Evolutionary conservation across 768 basidiomycete species (phyloP), one percentile per base, ranked within the genome.

Genomic region (Collybia nuda): DNA sequence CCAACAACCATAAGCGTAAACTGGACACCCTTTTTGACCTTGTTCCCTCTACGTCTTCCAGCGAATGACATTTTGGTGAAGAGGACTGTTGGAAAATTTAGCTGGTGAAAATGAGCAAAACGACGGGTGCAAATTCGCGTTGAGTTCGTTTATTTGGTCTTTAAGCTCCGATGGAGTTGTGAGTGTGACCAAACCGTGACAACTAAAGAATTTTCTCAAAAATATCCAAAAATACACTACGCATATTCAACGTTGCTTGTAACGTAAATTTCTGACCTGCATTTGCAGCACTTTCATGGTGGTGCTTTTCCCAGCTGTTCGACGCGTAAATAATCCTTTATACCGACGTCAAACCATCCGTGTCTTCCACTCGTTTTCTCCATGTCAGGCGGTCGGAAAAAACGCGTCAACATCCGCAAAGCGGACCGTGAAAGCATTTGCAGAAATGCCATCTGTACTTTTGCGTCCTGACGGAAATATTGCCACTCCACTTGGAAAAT

Each of bases 1-100:
- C 96, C 96, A 65, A 96, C 93, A 48, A 98, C 96, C 92, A 94
- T 94, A 62, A 98, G 70, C 59, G 96, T 98, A 75, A 98, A 91
- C 74, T 96, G 93, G 47, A 98, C 90, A 66, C 95, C 96, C 84
- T 98, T 98, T 78, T 98, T 98, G 72, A 91, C 93, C 71, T 98
- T 98, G 77, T 92, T 93, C 64, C 86, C 86, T 67, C 88, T 82
- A 67, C 89, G 86, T 75, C 88, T 83, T 65, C 86, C 89, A 61
- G 90, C 87, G 67, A 88, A 90, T 62, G 89, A 90, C 87, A 90
- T 91, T 67, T 67, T 76, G 55, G 53, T 54, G 44, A 49, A 50
- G 48, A 50, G 53, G 32, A n/a, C n/a, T 41, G 48, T 53, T 41
- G 24, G 21, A 28, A 50, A 57, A 52, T 53, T 40, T 56, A 54